A percentile compares a stretch with the other conserved stretches of the same genome.
These are phyloP conservation scores for Mycena filopes DNA, from an alignment of 768 basidiomycete genomes.

Conservation along the genomic window DNA sequence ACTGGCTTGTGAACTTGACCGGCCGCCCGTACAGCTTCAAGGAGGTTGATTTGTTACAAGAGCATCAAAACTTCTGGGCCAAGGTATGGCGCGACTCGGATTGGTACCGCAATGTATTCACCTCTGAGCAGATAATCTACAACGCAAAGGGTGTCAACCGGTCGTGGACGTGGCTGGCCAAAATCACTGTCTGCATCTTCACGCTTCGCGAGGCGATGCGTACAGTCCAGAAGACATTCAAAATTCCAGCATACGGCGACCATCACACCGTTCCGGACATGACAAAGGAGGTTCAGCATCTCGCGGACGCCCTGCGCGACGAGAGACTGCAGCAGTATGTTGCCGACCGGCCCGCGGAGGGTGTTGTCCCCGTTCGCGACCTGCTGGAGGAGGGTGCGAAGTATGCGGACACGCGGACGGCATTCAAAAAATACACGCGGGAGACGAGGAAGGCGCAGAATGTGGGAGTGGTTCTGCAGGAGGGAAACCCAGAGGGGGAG, in stretches of 20 bases:
- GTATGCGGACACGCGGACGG: slow-evolving; percentile 23
- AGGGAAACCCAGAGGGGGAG: not conserved
- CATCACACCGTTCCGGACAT: slow-evolving; percentile 26
- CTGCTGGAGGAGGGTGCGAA: slow-evolving; percentile 26
- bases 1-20: slow-evolving; percentile 34
- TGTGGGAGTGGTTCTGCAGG: not conserved
- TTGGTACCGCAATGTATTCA: not conserved
- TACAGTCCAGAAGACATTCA: slow-evolving; percentile 19
- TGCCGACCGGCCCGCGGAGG: not conserved
- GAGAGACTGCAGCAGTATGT: slow-evolving; percentile 26
- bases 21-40: slow-evolving; percentile 29
- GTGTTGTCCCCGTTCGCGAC: slow-evolving; percentile 14
- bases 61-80: slow-evolving; percentile 18
- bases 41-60: slow-evolving; percentile 30
- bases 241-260: slow-evolving; percentile 19
- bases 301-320: slow-evolving; percentile 13
- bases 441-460: slow-evolving; percentile 17
- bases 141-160: slow-evolving; percentile 23
- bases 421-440: slow-evolving; percentile 24
- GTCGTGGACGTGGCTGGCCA: slow-evolving; percentile 29
- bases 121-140: slow-evolving; percentile 22
- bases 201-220: slow-evolving; percentile 29
- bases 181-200: slow-evolving; percentile 32
- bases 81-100: slow-evolving; percentile 14
- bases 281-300: slow-evolving; percentile 7